Evolutionary conservation across 257 asterid species (phyloP), one percentile per base, ranked within the genome.

Genomic region (Nicotiana attenuata): DNA sequence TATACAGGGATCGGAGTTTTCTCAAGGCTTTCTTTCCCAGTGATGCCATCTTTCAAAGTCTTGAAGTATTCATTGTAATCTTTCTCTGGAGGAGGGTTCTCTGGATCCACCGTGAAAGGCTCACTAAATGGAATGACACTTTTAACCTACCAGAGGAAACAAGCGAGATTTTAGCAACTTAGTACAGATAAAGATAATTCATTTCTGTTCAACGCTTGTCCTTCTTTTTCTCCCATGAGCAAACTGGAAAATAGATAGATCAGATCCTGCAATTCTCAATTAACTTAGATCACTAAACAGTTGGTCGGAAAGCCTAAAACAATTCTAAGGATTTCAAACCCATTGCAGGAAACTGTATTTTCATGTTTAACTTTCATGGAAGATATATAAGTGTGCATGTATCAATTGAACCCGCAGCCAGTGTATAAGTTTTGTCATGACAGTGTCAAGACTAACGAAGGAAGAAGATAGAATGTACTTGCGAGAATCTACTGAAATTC

Each of bases 1-100:
- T 83, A 93, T 63, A 87, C 92, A 10, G 97, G 86, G 83, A 88
- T 91, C 3, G 95, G 90, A 35, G 90, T 85, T 86, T 89, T 88
- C 84, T 90, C 97, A 78, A 96, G 88, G 91, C 92, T 89, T 83
- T 96, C 97, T 90, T 96, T 96, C 84, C 98, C 99, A 13, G 99
- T 94, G 81, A 96, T 84, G 28, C 97, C 98, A 65, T 91, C 96
- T 91, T 92, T 93, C 83, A 94, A 87, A 50, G 85, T 88, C 87
- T 86, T 82, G 91, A 96, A 94, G 88, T 88, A 94, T 57, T 85
- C 90, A 66, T 90, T 80, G 85, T 96, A 94, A 89, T 96, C 99
- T 80, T 92, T 96, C 79, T 92, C 97, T 11, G 96, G 90, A 47
- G 98, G 99, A 77, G 97, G 98, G 84, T 92, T 94, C 86, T 92